These are phyloP conservation scores for Stachybotrys elegans DNA, from an alignment of 2,329 filamentous ascomycete genomes.

Conservation along the genomic window DNA sequence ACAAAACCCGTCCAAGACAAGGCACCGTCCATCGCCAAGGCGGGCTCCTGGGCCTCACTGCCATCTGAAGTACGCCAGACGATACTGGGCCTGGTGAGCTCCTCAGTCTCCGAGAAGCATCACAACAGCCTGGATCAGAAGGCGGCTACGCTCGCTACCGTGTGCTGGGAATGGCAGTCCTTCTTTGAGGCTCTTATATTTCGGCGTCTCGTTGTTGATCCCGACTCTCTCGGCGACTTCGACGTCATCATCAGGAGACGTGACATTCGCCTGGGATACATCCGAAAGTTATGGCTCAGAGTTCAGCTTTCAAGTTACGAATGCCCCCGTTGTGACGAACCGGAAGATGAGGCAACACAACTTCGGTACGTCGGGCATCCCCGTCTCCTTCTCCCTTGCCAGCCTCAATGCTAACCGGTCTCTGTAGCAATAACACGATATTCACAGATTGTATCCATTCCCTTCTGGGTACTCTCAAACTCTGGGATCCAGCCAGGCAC, in stretches of 20 bases:
- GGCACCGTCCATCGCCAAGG: slow-evolving; percentile 5
- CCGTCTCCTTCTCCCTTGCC: slow-evolving; percentile 5
- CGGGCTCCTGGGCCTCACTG: slow-evolving; percentile 8
- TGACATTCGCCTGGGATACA: slow-evolving; percentile 10
- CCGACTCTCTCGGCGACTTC: slow-evolving; percentile 8
- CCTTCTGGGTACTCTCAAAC: slow-evolving; percentile 11
- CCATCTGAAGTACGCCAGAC: slow-evolving; percentile 7
- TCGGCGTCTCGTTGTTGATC: slow-evolving; percentile 10
- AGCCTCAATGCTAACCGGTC: slow-evolving; percentile 6
- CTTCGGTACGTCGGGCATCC: slow-evolving; percentile 8
- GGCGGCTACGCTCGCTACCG: slow-evolving; percentile 9
- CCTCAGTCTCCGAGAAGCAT: slow-evolving; percentile 5
- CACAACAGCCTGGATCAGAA: slow-evolving; percentile 4
- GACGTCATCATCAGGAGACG: slow-evolving; percentile 6
- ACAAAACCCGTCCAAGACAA: slow-evolving; percentile 5
- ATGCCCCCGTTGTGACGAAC: slow-evolving; percentile 9
- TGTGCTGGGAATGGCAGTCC: slow-evolving; percentile 9
- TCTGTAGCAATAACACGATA: slow-evolving; percentile 9
- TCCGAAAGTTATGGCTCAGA: slow-evolving; percentile 11
- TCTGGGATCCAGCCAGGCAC: slow-evolving; percentile 11
- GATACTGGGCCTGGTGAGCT: slow-evolving; percentile 8
- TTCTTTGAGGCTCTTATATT: slow-evolving; percentile 11
- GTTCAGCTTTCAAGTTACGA: slow-evolving; percentile 9
- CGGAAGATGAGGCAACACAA: slow-evolving; percentile 8
- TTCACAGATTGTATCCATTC: slow-evolving; percentile 9